Evolutionary conservation across 768 basidiomycete genomes (phyloP), one percentile per base, ranked within the genome.

Genomic region (Russula sp.): DNA sequence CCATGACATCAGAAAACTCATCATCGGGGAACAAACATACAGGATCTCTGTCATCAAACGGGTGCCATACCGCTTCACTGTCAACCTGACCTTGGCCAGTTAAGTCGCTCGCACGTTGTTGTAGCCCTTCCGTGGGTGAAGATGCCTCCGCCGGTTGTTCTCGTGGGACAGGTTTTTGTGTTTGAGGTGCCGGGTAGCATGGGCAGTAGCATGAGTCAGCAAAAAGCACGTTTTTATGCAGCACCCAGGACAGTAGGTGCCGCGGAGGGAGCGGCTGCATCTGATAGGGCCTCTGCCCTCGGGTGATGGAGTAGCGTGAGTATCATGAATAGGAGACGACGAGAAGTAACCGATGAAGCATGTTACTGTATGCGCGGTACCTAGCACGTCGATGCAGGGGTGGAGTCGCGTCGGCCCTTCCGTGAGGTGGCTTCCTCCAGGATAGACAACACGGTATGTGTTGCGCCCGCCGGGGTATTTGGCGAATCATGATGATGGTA

Each of bases 21-120:
- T 62, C 44, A 14, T n/a, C n/a, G 18, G 10, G 18, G 38, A 44
- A 61, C 48, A 11, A 44, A 61, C 59, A 13, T 16, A 61, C 48
- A 48, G 18, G 3, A 1, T n/a, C n/a, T 62, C 26, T 49, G 3
- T 55, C 38, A 6, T 64, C 46, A 0, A 0, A 22, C 20, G 7
- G n/a, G n/a, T n/a, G 4, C 57, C 44, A 51, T 24, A 11, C 20
- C 30, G 42, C 36, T 42, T 61, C 59, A 26, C 48, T 46, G 9
- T 57, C 54, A 34, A 1, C n/a, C 9, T 6, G 44, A n/a, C 44
- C 30, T 2, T n/a, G 54, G 34, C 5, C 0, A 16, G 28, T 26
- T 6, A 14, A 3, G 20, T 65, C 54, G 20, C n/a, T 16, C 9
- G 22, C 20, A 4, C 40, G 40, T 26, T 36, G 59, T 18, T 34